Base-by-base conservation (phyloP, 805 yeast genomes). In the Limtongia smithiae region DNA sequence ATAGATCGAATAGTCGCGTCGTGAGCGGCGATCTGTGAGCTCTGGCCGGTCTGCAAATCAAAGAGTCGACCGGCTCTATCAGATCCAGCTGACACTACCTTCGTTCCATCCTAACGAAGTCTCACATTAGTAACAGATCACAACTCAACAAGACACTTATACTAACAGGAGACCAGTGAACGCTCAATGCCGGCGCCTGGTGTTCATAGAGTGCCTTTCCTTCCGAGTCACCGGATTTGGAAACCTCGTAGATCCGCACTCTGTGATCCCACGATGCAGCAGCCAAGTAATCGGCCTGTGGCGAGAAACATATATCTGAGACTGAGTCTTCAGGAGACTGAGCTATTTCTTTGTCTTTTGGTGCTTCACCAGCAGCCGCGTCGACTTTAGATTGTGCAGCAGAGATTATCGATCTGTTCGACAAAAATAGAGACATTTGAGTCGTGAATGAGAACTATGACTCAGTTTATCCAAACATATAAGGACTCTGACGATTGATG, bases 261-360 rank as follows among this genome's bases (percentile, higher is more conserved):
- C 88, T 89, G 61, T 84, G 85, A 69, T 93, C 98, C 98, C 98
- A 93, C 17, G 94, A 83, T 15, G 94, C 78, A 3, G 80, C 93
- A 3, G 94, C 79, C 51, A 93, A 66, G 50, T 80, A 73, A 58
- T 93, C 96, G 15, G 84, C 91, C 57, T 76, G 85, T 14, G 97
- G 87, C 11, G 96, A 85, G 68, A 91, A 93, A 17, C 88, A 73
- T 48, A 93, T 66, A 59, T 86, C 94, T 3, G 90, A 77, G 15
- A 93, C 76, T 2, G 96, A 82, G 66, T 93, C 98, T 54, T 86
- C 95, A 14, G 96, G 95, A 2, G 91, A 86, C 73, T 31, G 79
- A 72, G 48, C 83, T 76, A 59, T 50, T 21, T 56, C 62, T 14
- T 56, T 51, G 67, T 87, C 95, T 63, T 82, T 80, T 59, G 80